Percentiles rank a stretch among this genome's conserved stretches.
Evolutionary conservation across 176 grass and related monocot genomes (phyloP).

Genomic region (barley (Hordeum vulgare)): MorexV3_pseudomolecules_assembly NC_058519.1:64448505-64449004

Average conservation of each 20-base stretch:
- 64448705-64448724: neutral
- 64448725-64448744: neutral
- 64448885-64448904: neutral
- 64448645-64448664: too few relatives aligned
- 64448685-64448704: neutral
- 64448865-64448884: neutral
- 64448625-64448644: too few relatives aligned
- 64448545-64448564: too few relatives aligned
- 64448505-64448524: neutral
- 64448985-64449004: neutral
- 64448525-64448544: too few relatives aligned
- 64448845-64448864: neutral
- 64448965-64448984: neutral
- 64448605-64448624: too few relatives aligned
- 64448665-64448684: too few relatives aligned
- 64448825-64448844: neutral
- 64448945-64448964: neutral
- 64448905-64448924: neutral
- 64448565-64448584: too few relatives aligned
- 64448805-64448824: neutral
- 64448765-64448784: neutral
- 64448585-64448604: too few relatives aligned
- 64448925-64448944: neutral
- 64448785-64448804: neutral
- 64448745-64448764: neutral